Evolutionary conservation across 192 early-diverging fungal species (phyloP).

Genomic region (Martensiomyces pterosporus): DNA sequence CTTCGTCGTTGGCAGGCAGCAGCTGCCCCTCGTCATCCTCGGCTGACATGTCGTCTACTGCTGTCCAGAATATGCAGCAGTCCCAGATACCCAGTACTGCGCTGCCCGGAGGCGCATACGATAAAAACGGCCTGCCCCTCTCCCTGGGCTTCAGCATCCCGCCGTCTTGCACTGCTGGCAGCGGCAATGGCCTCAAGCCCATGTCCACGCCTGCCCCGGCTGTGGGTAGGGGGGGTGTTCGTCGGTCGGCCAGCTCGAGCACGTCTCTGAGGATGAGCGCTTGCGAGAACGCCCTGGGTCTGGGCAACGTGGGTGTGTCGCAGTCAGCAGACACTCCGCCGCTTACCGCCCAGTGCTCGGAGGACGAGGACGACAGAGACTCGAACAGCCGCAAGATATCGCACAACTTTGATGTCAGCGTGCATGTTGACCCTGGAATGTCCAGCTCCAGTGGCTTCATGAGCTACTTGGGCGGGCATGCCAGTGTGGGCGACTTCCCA

Average conservation of each 20-base stretch:
- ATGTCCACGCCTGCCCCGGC: constrained; percentile 10
- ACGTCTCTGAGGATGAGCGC: constrained; percentile 17
- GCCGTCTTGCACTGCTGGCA: constrained; percentile 2
- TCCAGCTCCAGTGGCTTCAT: neutral
- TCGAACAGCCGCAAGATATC: constrained; percentile 8
- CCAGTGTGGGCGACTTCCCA: neutral
- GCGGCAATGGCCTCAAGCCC: constrained; percentile 14
- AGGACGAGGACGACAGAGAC: constrained; percentile 41
- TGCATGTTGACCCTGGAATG: constrained; percentile 7
- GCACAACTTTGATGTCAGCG: constrained; percentile 12
- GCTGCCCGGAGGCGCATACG: constrained; percentile 1
- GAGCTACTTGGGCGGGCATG: constrained; percentile 7
- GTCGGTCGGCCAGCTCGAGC: constrained; percentile 5
- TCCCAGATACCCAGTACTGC: too few species aligned
- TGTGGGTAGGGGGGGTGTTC: neutral
- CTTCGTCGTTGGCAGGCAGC: neutral
- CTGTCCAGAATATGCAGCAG: too few species aligned
- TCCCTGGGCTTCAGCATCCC: constrained; percentile 12
- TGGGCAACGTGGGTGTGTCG: constrained; percentile 6
- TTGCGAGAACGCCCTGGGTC: constrained; percentile 33
- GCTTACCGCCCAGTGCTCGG: constrained; percentile 37
- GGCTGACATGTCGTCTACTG: neutral
- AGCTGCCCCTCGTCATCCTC: neutral
- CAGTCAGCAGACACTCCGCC: constrained; percentile 25
- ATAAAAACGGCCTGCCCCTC: constrained; percentile 15